These are phyloP conservation scores for Cyberlindnera mycetangii DNA, from an alignment of 805 yeast species.

Conservation along the genomic window DNA sequence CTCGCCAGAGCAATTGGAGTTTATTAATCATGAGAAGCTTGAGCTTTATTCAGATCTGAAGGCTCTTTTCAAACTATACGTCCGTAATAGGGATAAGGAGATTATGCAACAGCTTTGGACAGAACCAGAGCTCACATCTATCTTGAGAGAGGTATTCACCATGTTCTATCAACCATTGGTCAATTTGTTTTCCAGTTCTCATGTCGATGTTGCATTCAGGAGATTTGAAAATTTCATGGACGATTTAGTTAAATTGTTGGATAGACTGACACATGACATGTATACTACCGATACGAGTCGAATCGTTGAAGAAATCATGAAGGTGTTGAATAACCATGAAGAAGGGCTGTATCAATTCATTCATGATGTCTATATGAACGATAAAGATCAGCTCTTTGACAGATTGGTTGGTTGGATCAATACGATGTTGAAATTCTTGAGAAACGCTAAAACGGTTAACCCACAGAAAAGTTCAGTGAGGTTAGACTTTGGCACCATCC, in stretches of 20 bases:
- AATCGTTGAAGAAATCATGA: conserved; percentile 64
- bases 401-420: conserved; percentile 74
- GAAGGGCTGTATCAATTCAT: conserved; percentile 70
- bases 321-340: conserved; percentile 68
- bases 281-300: conserved; percentile 52
- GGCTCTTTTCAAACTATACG: conserved; percentile 58
- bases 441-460: conserved; percentile 50
- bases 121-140: conserved; percentile 75
- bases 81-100: conserved; percentile 74
- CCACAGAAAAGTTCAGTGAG: conserved; percentile 27
- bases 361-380: conserved; percentile 79
- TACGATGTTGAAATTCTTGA: conserved; percentile 57
- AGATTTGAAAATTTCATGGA: conserved; percentile 62
- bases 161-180: conserved; percentile 75
- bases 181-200: conserved; percentile 61
- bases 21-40: conserved; percentile 23
- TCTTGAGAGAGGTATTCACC: conserved; percentile 70
- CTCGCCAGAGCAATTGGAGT: conserved; percentile 19
- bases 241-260: conserved; percentile 61
- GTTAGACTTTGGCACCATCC: conserved; percentile 43
- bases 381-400: conserved; percentile 66
- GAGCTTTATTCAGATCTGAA: conserved; percentile 49
- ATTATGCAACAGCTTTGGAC: conserved; percentile 76
- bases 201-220: conserved; percentile 60
- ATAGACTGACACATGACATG: conserved; percentile 45